Percentiles rank a stretch among this genome's conserved stretches.
Conservation (phyloP, 73 alveolate genomes). For the Tetrahymena borealis region DNA sequence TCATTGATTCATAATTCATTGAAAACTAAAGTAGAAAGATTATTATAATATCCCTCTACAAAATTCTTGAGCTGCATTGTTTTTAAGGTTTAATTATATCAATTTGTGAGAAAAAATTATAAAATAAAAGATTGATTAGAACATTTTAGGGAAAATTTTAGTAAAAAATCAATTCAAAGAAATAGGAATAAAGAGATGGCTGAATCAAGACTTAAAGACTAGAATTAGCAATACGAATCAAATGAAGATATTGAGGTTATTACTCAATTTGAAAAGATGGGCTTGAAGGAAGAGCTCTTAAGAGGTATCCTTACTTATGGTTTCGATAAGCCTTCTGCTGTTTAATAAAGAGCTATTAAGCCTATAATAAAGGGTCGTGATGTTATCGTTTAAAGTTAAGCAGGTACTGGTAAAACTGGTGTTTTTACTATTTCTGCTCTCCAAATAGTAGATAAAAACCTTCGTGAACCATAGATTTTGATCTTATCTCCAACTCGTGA, state of each 20-base stretch:
- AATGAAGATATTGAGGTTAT: constrained; percentile 72
- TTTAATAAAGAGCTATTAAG: constrained; percentile 92
- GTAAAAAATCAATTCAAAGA: neutral
- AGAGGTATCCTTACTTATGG: constrained; percentile 97
- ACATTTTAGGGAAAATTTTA: neutral
- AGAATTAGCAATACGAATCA: constrained; percentile 43
- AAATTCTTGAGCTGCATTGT: too few relatives aligned
- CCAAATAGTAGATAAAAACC: constrained; percentile 60
- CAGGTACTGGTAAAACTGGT: constrained; percentile 98
- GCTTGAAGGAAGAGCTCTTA: constrained; percentile 85
- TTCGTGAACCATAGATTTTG: constrained; percentile 80
- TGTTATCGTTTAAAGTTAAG: constrained; percentile 72
- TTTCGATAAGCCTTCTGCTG: constrained; percentile 97
- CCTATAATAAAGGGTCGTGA: constrained; percentile 86
- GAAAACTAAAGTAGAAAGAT: too few relatives aligned
- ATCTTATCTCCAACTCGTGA: constrained; percentile 90
- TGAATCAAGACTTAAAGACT: neutral
- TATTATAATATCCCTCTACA: too few relatives aligned
- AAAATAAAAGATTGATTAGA: neutral
- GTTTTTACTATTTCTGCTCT: constrained; percentile 93
- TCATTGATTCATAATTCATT: too few relatives aligned
- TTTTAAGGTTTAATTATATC: neutral
- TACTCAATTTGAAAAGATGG: constrained; percentile 86
- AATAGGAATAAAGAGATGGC: neutral
- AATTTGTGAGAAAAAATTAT: neutral